Conservation (phyloP, 441 rosid species). For the Eutrema salsugineum region DNA sequence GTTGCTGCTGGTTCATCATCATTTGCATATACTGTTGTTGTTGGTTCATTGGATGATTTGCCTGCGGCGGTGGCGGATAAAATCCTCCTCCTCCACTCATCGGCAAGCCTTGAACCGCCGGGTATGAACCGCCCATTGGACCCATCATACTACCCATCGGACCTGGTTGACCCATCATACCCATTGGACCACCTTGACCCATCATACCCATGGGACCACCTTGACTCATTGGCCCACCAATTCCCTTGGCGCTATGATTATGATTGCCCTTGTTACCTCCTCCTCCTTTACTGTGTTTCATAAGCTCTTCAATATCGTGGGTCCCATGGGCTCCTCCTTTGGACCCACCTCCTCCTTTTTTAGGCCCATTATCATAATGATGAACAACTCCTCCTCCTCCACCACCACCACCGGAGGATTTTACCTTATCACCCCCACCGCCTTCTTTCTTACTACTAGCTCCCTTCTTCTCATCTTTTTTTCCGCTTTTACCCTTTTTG, state of each 20-base stretch:
- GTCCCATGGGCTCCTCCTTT: constrained; percentile 46
- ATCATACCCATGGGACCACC: constrained; percentile 29
- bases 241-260: constrained; percentile 35
- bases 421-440: constrained; percentile 34
- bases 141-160: constrained; percentile 19
- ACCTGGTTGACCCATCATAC: constrained; percentile 31
- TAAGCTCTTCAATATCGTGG: constrained; percentile 36
- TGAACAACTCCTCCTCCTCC: constrained; percentile 40
- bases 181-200: constrained; percentile 34
- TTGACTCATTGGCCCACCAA: constrained; percentile 38
- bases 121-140: constrained; percentile 36
- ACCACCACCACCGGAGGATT: constrained; percentile 25
- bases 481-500: constrained; percentile 48
- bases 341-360: constrained; percentile 57
- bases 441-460: constrained; percentile 24
- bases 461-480: constrained; percentile 28
- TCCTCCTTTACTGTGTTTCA: constrained; percentile 25
- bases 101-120: constrained; percentile 78
- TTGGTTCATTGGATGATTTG: constrained; percentile 47
- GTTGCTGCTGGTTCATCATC: constrained; percentile 83
- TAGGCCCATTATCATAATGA: constrained; percentile 46
- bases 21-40: constrained; percentile 81
- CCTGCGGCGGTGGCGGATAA: constrained; percentile 43
- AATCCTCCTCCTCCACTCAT: constrained; percentile 50
- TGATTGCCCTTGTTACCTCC: constrained; percentile 41